A percentile compares a stretch with the other conserved stretches of the same genome.
Evolutionary conservation across 179 eudicot species (phyloP).

Genomic region (Silene noctiflora): DNA sequence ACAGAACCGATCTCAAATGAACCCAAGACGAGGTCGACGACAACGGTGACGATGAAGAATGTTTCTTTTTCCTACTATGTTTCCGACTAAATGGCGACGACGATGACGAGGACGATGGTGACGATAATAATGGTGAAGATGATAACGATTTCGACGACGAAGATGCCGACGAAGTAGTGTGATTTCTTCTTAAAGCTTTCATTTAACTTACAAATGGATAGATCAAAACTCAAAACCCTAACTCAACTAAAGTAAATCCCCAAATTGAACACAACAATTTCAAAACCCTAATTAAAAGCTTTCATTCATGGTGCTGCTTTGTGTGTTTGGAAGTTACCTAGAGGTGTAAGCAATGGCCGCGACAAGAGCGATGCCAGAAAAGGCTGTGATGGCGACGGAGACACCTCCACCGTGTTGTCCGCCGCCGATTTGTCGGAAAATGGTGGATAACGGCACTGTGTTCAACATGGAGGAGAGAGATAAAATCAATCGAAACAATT

Average conservation of each 20-base stretch:
- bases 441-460: background rate
- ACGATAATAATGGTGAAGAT: background rate
- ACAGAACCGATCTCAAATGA: constrained; percentile 82
- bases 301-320: background rate
- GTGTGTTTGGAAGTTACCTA: background rate
- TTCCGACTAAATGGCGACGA: constrained; percentile 29
- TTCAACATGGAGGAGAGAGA: background rate
- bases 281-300: constrained; percentile 14
- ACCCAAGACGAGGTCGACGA: constrained; percentile 76
- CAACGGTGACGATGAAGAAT: constrained; percentile 37
- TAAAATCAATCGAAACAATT: background rate
- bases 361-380: background rate
- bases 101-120: constrained; percentile 17
- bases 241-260: background rate
- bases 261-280: background rate
- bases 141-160: constrained; percentile 17
- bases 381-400: background rate
- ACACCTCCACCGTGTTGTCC: background rate
- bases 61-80: constrained; percentile 12
- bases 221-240: constrained; percentile 6
- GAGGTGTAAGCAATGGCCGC: background rate
- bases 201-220: constrained; percentile 1
- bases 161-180: constrained; percentile 17
- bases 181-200: constrained; percentile 21
- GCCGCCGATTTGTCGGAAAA: background rate